Evolutionary conservation across 1,284 basidiomycete genomes (phyloP).

Genomic region (Sanghuangporus sanghuang): DNA sequence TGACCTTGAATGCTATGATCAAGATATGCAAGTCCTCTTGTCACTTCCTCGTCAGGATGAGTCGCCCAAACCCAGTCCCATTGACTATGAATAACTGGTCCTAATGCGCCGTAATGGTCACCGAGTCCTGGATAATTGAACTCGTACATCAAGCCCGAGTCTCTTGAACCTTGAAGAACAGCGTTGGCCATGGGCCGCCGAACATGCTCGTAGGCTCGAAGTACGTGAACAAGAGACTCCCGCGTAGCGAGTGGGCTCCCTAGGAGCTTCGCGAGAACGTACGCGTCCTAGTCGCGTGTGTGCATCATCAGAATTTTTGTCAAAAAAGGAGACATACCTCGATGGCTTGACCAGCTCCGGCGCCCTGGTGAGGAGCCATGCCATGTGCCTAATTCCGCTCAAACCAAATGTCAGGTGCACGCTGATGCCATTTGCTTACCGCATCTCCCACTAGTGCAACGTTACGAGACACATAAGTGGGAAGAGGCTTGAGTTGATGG

Average conservation of each 20-base stretch:
- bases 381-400: constrained; percentile 28
- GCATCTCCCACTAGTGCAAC: constrained; percentile 19
- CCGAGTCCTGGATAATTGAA: constrained; percentile 29
- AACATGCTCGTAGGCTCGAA: constrained; percentile 32
- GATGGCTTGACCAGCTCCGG: constrained; percentile 34
- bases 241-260: constrained; percentile 21
- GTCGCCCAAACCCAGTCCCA: constrained; percentile 32
- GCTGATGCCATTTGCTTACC: not conserved
- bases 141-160: constrained; percentile 36
- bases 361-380: constrained; percentile 34
- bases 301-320: not conserved
- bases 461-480: constrained; percentile 9
- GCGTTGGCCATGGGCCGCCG: constrained; percentile 33
- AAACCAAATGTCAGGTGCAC: not conserved
- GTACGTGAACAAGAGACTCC: constrained; percentile 21
- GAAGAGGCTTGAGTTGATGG: constrained; percentile 8
- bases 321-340: constrained; percentile 25
- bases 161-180: constrained; percentile 30
- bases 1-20: not conserved
- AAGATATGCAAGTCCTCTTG: constrained; percentile 17
- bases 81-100: constrained; percentile 31
- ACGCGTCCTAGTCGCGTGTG: constrained; percentile 27
- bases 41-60: constrained; percentile 25
- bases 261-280: constrained; percentile 27
- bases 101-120: constrained; percentile 30